Evolutionary conservation across 108 stramenopile species (phyloP), one percentile per base, ranked within the genome.

Genomic region (Parmales sp.): DNA sequence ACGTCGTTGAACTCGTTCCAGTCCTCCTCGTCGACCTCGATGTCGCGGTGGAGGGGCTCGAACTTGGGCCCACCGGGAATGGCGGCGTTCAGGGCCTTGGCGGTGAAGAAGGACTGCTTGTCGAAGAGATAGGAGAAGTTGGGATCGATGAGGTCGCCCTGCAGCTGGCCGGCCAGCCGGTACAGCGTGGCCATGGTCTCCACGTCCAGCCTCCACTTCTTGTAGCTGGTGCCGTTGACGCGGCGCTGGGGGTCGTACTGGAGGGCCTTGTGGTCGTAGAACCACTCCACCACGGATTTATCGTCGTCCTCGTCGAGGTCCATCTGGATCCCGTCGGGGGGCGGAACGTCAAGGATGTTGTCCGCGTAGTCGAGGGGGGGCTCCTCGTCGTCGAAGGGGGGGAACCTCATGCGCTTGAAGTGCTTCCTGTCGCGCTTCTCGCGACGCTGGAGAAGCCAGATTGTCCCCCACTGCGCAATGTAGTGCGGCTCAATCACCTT

Each of bases 1-100:
- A 99, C 93, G 82, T 99, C 98, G 78, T 99, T 99, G 82, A 99
- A 99, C 72, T 99, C 98, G 76, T 97, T 98, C 98, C 98, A 99
- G 78, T 99, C 98, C 70, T 97, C 95, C 64, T 97, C 96, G 49
- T 95, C 92, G 29, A 89, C 89, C 38, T 85, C 82, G n/a, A 87
- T 89, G 80, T 96, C 96, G 18, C 94, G 88, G 75, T 87, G 98
- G 25, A 99, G 83, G 1, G 98, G 98, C 74, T 99, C 98, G 72
- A 99, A 99, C 80, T 93, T 95, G 26, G 98, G 96, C 22, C 98
- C 98, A n/a, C 98, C 98, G 8, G 96, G 96, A 71, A 99, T 97
- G 39, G 96, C 95, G 22, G 91, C 79, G 76, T 99, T 99, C 20
- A 99, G 80, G 6, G 96, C 95, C 80, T 99, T 99, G 54, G 95